Conservation (phyloP, 495 filamentous ascomycete genomes). For the Aspergillus diversus region DNA sequence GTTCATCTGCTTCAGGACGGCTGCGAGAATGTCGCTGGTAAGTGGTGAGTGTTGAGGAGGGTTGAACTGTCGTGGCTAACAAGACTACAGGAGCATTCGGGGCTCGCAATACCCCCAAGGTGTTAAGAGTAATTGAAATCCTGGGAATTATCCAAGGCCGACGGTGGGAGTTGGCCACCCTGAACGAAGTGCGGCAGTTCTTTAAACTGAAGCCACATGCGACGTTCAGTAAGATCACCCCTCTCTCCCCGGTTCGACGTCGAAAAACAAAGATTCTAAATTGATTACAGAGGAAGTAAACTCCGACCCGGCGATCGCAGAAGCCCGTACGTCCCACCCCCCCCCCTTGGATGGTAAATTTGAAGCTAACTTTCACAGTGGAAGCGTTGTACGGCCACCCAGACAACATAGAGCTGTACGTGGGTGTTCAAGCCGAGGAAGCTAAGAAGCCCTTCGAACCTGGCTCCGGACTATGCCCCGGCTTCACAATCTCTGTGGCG, state of each 20-base stretch:
- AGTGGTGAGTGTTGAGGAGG: no score
- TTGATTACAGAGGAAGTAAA: no score
- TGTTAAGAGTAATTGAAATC: constrained; percentile 58
- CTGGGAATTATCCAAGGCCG: constrained; percentile 63
- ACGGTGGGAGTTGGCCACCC: constrained; percentile 59
- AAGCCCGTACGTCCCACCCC: no score
- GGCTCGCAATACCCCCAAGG: constrained; percentile 61
- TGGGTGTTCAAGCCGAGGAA: constrained; percentile 58
- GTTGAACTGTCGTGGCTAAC: no score
- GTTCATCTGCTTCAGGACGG: constrained; percentile 60
- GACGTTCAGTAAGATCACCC: constrained; percentile 64
- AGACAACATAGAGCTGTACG: constrained; percentile 66
- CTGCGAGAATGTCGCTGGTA: constrained; percentile 57
- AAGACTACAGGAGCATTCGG: constrained; percentile 50
- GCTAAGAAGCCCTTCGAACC: constrained; percentile 55
- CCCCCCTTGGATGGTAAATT: no score
- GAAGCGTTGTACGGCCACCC: constrained; percentile 57
- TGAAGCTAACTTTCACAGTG: no score
- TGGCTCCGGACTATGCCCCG: constrained; percentile 57
- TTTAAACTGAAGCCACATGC: constrained; percentile 59
- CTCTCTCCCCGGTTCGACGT: constrained; percentile 10
- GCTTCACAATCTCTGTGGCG: constrained; percentile 58
- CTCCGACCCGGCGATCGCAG: no score
- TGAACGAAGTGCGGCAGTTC: constrained; percentile 67
- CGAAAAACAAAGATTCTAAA: no score